Conservation (phyloP, 805 yeast genomes). For the Wickerhamiella occidentalis region DNA sequence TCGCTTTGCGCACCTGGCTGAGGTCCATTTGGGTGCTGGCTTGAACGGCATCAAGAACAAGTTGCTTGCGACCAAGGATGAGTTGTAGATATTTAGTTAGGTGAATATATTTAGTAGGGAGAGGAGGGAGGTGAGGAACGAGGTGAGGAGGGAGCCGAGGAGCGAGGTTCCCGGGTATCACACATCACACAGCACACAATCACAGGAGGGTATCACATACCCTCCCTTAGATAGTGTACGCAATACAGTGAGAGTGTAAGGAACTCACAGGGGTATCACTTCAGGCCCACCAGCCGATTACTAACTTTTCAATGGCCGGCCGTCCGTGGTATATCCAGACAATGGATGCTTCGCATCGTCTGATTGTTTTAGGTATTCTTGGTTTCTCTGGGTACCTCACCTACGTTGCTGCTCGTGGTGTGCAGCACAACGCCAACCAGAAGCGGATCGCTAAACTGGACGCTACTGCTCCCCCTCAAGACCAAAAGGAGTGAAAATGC, state of each 20-base stretch:
- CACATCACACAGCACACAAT: too few relatives aligned
- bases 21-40: neutral
- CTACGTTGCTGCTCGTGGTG: constrained; percentile 9
- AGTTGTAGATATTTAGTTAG: neutral
- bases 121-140: too few relatives aligned
- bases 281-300: too few relatives aligned
- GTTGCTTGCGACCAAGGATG: constrained; percentile 3
- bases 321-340: constrained; percentile 66
- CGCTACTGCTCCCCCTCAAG: neutral
- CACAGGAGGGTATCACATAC: too few relatives aligned
- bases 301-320: constrained; percentile 10
- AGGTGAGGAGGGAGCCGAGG: too few relatives aligned
- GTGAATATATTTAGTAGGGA: neutral
- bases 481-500: constrained; percentile 14
- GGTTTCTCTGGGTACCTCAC: constrained; percentile 36
- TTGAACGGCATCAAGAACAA: constrained; percentile 3
- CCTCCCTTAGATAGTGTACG: too few relatives aligned
- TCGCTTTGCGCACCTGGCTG: constrained; percentile 4
- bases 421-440: constrained; percentile 3
- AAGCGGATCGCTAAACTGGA: constrained; percentile 15
- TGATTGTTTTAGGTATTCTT: constrained; percentile 53
- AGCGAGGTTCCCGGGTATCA: too few relatives aligned
- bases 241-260: too few relatives aligned
- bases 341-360: constrained; percentile 60
- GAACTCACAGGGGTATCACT: too few relatives aligned